Conservation (phyloP, 2,329 filamentous ascomycete species). For the Pseudogymnoascus sp. region DNA sequence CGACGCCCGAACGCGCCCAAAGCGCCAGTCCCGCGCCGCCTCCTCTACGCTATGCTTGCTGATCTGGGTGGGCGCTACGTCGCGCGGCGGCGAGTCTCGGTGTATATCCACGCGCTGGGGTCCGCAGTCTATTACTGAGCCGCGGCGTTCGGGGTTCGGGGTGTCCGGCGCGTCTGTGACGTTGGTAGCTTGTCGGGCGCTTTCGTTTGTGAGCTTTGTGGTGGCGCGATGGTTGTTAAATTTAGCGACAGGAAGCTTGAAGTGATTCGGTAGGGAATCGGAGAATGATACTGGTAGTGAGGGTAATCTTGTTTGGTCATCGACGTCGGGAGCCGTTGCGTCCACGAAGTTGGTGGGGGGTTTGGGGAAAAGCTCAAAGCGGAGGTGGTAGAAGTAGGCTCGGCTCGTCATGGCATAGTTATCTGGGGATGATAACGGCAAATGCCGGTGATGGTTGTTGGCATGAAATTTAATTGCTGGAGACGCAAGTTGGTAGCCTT, state of each 20-base stretch:
- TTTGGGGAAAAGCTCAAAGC: constrained; percentile 50
- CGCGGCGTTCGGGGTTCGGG: neutral
- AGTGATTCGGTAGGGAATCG: neutral
- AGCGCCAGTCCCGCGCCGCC: constrained; percentile 65
- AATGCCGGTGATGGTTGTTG: neutral
- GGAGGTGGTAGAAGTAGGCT: constrained; percentile 56
- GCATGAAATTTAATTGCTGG: neutral
- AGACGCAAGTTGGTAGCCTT: neutral
- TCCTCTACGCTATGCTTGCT: constrained; percentile 27
- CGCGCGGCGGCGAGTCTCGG: neutral
- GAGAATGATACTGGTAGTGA: neutral
- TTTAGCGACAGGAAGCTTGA: neutral
- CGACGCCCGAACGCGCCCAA: constrained; percentile 69
- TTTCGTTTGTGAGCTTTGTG: neutral
- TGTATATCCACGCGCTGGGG: constrained; percentile 14
- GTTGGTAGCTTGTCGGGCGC: neutral
- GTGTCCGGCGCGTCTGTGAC: neutral
- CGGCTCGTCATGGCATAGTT: constrained; percentile 17
- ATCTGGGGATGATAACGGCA: constrained; percentile 5
- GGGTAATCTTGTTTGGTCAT: neutral
- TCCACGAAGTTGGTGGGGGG: constrained; percentile 20
- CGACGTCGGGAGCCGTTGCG: neutral
- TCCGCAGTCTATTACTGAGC: constrained; percentile 42
- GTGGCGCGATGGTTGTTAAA: neutral
- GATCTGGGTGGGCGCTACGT: neutral